These are phyloP conservation scores for Fusarium fujikuroi DNA, from an alignment of 2,329 filamentous ascomycete species.

Conservation along the genomic window DNA sequence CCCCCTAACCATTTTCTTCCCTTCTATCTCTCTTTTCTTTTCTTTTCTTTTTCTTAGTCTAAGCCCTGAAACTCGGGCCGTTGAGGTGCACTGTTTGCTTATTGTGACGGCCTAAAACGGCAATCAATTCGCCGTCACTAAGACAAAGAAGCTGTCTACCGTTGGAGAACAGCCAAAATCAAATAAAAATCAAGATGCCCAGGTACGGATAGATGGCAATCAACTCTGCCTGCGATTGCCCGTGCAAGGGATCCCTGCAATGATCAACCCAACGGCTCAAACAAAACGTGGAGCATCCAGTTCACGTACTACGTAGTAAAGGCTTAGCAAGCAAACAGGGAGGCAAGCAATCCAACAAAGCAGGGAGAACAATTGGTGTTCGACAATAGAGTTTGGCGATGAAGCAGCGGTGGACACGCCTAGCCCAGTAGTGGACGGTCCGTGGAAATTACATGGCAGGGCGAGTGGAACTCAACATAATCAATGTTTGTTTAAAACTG, in stretches of 20 bases:
- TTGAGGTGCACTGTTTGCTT: not conserved
- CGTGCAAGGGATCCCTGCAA: slow-evolving; percentile 6
- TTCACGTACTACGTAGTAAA: slow-evolving; percentile 8
- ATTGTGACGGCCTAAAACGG: slow-evolving; percentile 3
- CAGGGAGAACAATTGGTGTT: slow-evolving; percentile 27
- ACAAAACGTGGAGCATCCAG: slow-evolving; percentile 13
- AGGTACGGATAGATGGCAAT: not conserved
- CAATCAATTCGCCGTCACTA: not conserved
- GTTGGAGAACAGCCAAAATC: not conserved
- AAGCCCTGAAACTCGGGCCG: not conserved
- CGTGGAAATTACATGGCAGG: slow-evolving; percentile 41
- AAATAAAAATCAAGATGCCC: not conserved
- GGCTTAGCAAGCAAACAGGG: slow-evolving; percentile 28
- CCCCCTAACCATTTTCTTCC: not conserved
- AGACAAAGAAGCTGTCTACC: not conserved
- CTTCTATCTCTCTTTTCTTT: not conserved
- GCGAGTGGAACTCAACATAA: not conserved
- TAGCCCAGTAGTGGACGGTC: slow-evolving; percentile 16
- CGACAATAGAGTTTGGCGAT: slow-evolving; percentile 43
- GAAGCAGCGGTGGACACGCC: slow-evolving; percentile 42
- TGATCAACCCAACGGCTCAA: slow-evolving; percentile 26
- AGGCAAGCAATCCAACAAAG: slow-evolving; percentile 9
- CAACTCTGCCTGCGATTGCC: slow-evolving; percentile 4
- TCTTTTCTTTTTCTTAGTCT: not conserved
- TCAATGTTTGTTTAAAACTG: not conserved